These are phyloP conservation scores for Exobasidium cylindrosporum DNA, from an alignment of 1,284 basidiomycete genomes.

Conservation along the genomic window DNA sequence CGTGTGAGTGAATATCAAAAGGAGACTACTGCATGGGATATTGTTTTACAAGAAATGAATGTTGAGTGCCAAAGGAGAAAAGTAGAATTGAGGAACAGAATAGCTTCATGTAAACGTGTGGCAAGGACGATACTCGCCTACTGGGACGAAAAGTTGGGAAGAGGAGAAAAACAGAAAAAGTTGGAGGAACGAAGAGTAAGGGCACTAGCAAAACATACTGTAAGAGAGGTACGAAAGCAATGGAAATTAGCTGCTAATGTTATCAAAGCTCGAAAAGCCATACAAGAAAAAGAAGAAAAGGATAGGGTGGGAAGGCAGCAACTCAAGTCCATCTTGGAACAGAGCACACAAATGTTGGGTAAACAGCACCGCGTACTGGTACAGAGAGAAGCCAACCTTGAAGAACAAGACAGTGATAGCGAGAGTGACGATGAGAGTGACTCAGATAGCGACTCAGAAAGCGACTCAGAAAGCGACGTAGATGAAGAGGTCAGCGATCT, in stretches of 20 bases:
- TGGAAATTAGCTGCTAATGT: constrained; percentile 89
- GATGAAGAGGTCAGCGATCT: constrained; percentile 17
- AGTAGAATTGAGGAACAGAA: constrained; percentile 31
- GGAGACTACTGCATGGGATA: constrained; percentile 17
- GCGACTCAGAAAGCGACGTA: constrained; percentile 27
- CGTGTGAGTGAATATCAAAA: constrained; percentile 20
- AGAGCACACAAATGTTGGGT: constrained; percentile 81
- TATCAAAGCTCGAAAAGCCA: constrained; percentile 68
- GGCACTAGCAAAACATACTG: constrained; percentile 68
- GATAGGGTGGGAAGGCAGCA: constrained; percentile 73
- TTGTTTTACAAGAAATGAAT: constrained; percentile 15
- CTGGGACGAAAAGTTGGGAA: constrained; percentile 69
- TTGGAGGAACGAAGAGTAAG: constrained; percentile 70
- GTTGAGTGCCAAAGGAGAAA: constrained; percentile 17
- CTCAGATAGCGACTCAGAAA: constrained; percentile 20
- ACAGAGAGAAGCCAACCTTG: constrained; percentile 29
- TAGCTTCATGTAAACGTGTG: constrained; percentile 59
- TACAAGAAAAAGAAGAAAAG: constrained; percentile 65
- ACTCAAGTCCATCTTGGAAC: constrained; percentile 82
- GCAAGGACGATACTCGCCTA: constrained; percentile 71
- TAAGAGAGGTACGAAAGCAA: constrained; percentile 70
- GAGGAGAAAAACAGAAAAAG: constrained; percentile 65
- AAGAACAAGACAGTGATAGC: constrained; percentile 14
- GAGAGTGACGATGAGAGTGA: constrained; percentile 6
- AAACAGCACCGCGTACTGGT: constrained; percentile 60